Percentiles rank a stretch among this genome's conserved stretches.
These are phyloP conservation scores for Candida dendrica DNA, from an alignment of 805 yeast species.

Conservation along the genomic window DNA sequence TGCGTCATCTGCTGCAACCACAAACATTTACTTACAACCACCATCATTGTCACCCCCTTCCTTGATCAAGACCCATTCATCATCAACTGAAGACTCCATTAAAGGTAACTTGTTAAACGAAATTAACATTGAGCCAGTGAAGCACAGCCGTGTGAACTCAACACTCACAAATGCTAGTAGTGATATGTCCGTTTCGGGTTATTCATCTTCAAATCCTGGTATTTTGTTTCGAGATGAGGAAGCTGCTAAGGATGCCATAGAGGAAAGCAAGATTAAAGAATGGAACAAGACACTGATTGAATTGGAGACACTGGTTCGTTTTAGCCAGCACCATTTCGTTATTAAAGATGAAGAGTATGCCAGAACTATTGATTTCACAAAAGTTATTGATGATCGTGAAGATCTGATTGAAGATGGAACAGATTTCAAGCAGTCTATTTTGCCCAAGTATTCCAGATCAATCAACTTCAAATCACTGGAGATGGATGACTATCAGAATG, in stretches of 20 bases:
- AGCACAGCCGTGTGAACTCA: conserved; percentile 2
- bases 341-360: conserved; percentile 2
- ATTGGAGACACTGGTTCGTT: not conserved
- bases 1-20: not conserved
- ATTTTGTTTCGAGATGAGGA: not conserved
- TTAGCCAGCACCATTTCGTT: not conserved
- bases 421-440: not conserved
- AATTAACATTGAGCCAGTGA: conserved; percentile 17
- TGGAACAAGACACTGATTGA: not conserved
- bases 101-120: conserved; percentile 8
- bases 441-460: conserved; percentile 6
- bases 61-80: not conserved
- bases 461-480: conserved; percentile 15
- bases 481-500: conserved; percentile 11
- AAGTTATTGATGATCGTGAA: conserved; percentile 4
- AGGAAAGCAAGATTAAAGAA: not conserved
- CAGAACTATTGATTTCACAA: not conserved
- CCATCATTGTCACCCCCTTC: not conserved
- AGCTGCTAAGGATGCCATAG: not conserved
- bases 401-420: not conserved
- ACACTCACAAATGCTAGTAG: not conserved
- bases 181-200: not conserved
- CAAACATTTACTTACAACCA: not conserved
- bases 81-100: not conserved
- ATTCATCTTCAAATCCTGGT: not conserved